Percentiles rank a stretch among this genome's conserved stretches.
Conservation (phyloP, 352 stramenopile species). For the Phytophthora hibernalis region DNA sequence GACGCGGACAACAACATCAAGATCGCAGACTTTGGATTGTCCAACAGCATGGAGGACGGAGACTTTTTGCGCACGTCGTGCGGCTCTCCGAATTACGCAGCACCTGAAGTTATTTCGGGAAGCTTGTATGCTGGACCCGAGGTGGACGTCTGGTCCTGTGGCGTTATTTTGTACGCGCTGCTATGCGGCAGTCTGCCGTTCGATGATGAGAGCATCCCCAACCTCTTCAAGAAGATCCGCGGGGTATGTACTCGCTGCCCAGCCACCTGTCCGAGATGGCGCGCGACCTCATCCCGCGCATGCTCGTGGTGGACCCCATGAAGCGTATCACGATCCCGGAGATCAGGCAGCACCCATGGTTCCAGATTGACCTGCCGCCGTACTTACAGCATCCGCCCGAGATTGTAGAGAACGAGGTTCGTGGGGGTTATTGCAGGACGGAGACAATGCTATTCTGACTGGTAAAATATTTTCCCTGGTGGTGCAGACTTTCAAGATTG, state of each 20-base stretch:
- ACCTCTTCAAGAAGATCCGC: slow-evolving; percentile 99
- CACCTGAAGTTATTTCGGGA: slow-evolving; percentile 98
- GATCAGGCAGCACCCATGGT: slow-evolving; percentile 98
- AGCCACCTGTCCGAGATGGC: slow-evolving; percentile 96
- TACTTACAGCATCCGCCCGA: slow-evolving; percentile 97
- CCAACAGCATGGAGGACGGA: slow-evolving; percentile 98
- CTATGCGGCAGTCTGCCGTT: slow-evolving; percentile 98
- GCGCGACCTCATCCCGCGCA: slow-evolving; percentile 97
- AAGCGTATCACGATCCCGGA: slow-evolving; percentile 99
- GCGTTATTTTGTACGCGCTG: slow-evolving; percentile 99
- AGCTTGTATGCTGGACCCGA: slow-evolving; percentile 98
- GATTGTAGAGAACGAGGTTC: slow-evolving; percentile 95
- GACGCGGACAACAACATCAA: slow-evolving; percentile 99
- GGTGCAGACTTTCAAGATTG: slow-evolving; percentile 77
- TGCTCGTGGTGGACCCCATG: slow-evolving; percentile 99
- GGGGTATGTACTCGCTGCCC: slow-evolving; percentile 98
- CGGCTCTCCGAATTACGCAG: slow-evolving; percentile 99
- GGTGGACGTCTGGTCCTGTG: slow-evolving; percentile 99
- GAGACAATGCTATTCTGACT: not conserved
- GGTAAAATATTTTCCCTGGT: not conserved
- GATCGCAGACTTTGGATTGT: slow-evolving; percentile 99
- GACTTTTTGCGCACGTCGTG: slow-evolving; percentile 98
- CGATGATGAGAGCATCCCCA: slow-evolving; percentile 98
- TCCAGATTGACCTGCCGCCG: slow-evolving; percentile 97
- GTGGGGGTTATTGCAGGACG: slow-evolving; percentile 21